Percentiles rank a stretch among this genome's conserved stretches.
phyloP scores from a whole-genome alignment of 2,329 filamentous ascomycete genomes.

The Endothia cerciana region DNA sequence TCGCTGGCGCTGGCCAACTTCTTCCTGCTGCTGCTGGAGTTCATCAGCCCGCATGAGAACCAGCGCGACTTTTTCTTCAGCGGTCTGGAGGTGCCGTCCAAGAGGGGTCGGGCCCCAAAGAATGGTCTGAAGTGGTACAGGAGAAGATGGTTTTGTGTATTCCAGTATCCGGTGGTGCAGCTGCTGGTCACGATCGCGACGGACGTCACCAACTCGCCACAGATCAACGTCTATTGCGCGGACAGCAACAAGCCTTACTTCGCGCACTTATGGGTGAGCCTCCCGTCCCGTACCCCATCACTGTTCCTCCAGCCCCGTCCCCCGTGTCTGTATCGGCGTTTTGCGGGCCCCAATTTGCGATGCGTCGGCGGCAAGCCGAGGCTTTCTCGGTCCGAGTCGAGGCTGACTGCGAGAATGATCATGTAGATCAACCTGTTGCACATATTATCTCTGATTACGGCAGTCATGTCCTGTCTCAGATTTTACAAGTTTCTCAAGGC shows the following conservation, averaged over 20 bases:
- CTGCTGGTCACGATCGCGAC: constrained; percentile 47
- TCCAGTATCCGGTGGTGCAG: constrained; percentile 45
- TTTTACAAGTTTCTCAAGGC: constrained; percentile 37
- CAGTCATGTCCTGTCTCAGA: constrained; percentile 34
- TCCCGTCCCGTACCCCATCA: not conserved
- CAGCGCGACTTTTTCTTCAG: constrained; percentile 43
- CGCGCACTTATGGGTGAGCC: constrained; percentile 37
- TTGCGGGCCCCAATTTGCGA: too few relatives aligned
- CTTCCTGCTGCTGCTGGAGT: constrained; percentile 48
- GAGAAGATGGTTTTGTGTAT: constrained; percentile 41
- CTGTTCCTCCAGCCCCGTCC: not conserved
- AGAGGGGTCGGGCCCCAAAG: constrained; percentile 31
- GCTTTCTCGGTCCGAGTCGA: not conserved
- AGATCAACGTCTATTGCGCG: constrained; percentile 37
- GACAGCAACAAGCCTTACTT: constrained; percentile 35
- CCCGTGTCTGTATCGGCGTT: too few relatives aligned
- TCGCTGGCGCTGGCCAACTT: constrained; percentile 45
- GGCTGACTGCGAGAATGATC: constrained; percentile 3
- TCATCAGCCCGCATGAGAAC: constrained; percentile 40
- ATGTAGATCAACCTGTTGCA: constrained; percentile 35
- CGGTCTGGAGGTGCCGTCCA: constrained; percentile 37
- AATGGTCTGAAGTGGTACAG: constrained; percentile 41
- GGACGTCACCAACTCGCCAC: constrained; percentile 35
- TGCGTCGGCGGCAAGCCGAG: not conserved
- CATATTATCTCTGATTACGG: constrained; percentile 33